Evolutionary conservation across 257 asterid species (phyloP).

Genomic region (Scutellaria minor): DNA sequence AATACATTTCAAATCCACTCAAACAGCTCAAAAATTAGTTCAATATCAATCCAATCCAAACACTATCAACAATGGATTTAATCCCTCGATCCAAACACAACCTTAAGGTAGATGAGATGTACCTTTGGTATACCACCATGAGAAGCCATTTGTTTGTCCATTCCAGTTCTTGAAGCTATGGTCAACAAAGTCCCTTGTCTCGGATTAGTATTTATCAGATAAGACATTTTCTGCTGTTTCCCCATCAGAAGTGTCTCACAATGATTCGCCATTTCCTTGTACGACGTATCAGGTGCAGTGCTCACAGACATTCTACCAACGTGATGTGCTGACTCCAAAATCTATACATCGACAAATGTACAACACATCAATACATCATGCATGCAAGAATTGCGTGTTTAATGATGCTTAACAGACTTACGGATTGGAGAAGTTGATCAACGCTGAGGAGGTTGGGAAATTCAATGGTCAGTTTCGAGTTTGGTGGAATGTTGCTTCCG

Average conservation of each 20-base stretch:
- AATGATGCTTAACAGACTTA: constrained; percentile 49
- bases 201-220: constrained; percentile 53
- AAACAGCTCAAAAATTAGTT: too few species aligned
- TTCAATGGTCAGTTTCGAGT: constrained; percentile 51
- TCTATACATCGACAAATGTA: constrained; percentile 43
- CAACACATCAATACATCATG: neutral
- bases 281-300: constrained; percentile 65
- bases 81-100: too few species aligned
- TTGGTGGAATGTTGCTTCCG: constrained; percentile 45
- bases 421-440: constrained; percentile 92
- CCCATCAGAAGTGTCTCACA: constrained; percentile 77
- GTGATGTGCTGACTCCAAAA: constrained; percentile 76
- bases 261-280: constrained; percentile 76
- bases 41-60: too few species aligned
- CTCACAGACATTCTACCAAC: constrained; percentile 79
- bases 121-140: constrained; percentile 46
- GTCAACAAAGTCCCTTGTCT: constrained; percentile 58
- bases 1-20: too few species aligned
- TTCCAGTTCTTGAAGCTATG: constrained; percentile 47
- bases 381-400: neutral
- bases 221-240: constrained; percentile 84
- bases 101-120: constrained; percentile 23
- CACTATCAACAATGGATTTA: too few species aligned
- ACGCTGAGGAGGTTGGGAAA: constrained; percentile 75
- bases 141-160: constrained; percentile 38